Base-by-base conservation (phyloP, 345 rosid genomes). In the Lepidium aucheri region DNA sequence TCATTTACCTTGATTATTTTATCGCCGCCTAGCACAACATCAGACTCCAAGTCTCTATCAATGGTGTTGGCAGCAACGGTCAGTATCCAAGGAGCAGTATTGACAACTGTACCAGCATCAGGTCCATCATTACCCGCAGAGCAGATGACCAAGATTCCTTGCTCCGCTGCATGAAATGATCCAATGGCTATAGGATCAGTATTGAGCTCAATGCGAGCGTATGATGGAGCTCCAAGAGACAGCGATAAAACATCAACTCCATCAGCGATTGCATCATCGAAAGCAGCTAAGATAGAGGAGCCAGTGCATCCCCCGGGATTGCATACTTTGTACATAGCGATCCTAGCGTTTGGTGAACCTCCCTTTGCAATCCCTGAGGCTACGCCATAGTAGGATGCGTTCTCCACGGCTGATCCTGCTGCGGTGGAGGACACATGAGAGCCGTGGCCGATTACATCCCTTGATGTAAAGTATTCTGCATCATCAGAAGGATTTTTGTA, bases 81-180 rank as follows among this genome's bases (percentile, higher is more conserved):
- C 74, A 89, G 24, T 36, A 89, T 74, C 98, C 98, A 92, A 13
- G 98, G 96, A 26, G 93, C 90, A 26, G 70, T 50, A 30, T 92
- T 89, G 45, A 79, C 83, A 15, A 84, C 86, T 1, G 89, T 68
- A 26, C 76, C 82, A 10, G 26, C 41, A 13, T 2, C 6, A 16
- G 96, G 96, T 8, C 96, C 96, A 24, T 77, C 84, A 41, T 92
- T 92, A 15, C 96, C 98, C 0, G 93, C 92, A 3, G 98, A 87
- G 74, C 92, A 87, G 24, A 89, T 83, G 68, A 87, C 95, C 4
- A 76, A 47, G 53, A 92, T 92, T 56, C 93, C 88, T 38, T 79
- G 77, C 44, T 89, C 81, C 49, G 79, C 77, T 0, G 98, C 95
- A 30, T 89, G 96, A 65, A 89, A 92, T 0, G 96, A 75, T 69